Base-by-base conservation (phyloP, 306 rosid genomes). In the Dryas alaskensis region DNA sequence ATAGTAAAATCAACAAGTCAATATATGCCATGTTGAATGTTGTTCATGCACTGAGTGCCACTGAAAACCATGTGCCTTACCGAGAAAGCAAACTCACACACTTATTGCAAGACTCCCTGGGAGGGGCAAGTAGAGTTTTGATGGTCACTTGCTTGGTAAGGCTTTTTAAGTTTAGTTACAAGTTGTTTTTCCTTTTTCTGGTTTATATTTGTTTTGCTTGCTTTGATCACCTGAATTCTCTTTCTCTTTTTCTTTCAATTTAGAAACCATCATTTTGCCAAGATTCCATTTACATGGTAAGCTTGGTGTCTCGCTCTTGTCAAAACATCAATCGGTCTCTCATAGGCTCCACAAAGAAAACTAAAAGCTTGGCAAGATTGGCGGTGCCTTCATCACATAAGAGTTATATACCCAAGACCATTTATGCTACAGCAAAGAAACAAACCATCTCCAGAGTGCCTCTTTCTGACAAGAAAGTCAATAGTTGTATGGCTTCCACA, bases 41-140 rank as follows among this genome's bases (percentile, higher is more conserved):
- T 57, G 74, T 84, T 59, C 83, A 86, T 53, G 87, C 97, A 10
- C 63, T 94, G 84, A 87, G 83, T 76, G 69, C 79, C 61, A 86
- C 79, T 57, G 92, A 78, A 74, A 81, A 73, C 43, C 92, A 79
- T 73, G 91, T 94, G 25, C 97, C 94, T 7, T 94, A 82, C 40
- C 91, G 98, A 25, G 97, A 91, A 78, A 94, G 96, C 84, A 94
- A 94, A 80, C 87, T 94, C 40, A 86, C 96, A n/a, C 92, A 90
- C 72, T 77, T 91, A 73, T 80, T 94, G 69, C 97, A 87, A 81
- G 97, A 89, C 67, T 87, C 97, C n/a, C 70, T 94, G 71, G 85
- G 88, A 67, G 90, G 94, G 65, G 64, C 67, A 44, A 82, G 86
- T 84, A 81, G 59, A 78, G 81, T 91, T 74, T 78, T 94, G 85